Conservation (phyloP, 1,284 basidiomycete species). For the Dichomitus squalens region DNA sequence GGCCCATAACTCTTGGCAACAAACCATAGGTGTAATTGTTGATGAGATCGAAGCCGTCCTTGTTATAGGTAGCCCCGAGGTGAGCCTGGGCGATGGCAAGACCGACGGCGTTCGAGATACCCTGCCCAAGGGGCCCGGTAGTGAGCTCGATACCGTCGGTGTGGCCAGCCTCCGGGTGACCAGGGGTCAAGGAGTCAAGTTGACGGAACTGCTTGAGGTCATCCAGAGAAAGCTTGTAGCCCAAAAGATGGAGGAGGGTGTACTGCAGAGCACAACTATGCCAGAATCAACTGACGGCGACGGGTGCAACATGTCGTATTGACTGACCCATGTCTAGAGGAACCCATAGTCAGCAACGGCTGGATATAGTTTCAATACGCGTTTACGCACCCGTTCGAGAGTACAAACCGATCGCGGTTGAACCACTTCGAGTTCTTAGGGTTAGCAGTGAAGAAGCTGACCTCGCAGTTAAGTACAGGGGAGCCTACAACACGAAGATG, state of each 20-base stretch:
- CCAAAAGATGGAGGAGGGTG: conserved; percentile 80
- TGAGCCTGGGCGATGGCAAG: conserved; percentile 93
- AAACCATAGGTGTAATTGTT: conserved; percentile 90
- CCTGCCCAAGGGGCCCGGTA: conserved; percentile 95
- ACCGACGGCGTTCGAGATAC: conserved; percentile 91
- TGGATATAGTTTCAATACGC: not conserved
- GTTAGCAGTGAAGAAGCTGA: conserved; percentile 84
- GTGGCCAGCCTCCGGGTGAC: conserved; percentile 89
- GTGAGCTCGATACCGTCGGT: conserved; percentile 96
- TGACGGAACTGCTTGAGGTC: conserved; percentile 88
- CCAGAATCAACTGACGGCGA: not conserved
- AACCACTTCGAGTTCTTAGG: conserved; percentile 90
- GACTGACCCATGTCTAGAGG: conserved; percentile 67
- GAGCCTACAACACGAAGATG: not conserved
- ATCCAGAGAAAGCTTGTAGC: conserved; percentile 83
- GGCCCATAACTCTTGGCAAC: conserved; percentile 12
- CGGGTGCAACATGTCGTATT: not conserved
- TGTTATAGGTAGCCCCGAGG: conserved; percentile 88
- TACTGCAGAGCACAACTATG: conserved; percentile 84
- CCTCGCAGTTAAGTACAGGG: not conserved
- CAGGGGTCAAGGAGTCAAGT: conserved; percentile 86
- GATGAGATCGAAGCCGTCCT: conserved; percentile 81
- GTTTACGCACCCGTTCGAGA: conserved; percentile 73
- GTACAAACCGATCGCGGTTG: conserved; percentile 88
- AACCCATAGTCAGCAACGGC: conserved; percentile 7